phyloP scores from a whole-genome alignment of 257 asterid genomes.

The Schizonepeta tenuifolia region DNA sequence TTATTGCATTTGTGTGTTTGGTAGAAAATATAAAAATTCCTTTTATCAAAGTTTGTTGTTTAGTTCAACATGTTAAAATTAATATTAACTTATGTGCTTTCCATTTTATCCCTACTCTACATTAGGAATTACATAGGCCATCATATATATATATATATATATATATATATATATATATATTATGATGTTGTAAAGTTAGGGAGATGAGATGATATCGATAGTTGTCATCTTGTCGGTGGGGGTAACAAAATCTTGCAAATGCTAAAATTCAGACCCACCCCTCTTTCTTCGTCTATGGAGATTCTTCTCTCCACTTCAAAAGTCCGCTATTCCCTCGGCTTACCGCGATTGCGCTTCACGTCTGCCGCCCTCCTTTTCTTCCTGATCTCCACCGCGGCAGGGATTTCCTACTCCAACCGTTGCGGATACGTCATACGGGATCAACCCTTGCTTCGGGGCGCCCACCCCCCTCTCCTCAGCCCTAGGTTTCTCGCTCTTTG shows the following conservation, averaged over 20 bases:
- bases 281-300: slow-evolving; percentile 40
- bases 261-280: slow-evolving; percentile 24
- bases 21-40: no score
- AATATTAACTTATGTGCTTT: no score
- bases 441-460: slow-evolving; percentile 39
- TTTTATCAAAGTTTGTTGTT: no score
- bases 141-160: no score
- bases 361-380: slow-evolving; percentile 37
- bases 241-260: not conserved
- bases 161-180: no score
- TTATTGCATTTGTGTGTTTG: no score
- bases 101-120: no score
- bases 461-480: slow-evolving; percentile 39
- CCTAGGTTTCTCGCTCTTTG: slow-evolving; percentile 40
- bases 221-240: not conserved
- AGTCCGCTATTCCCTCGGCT: slow-evolving; percentile 14
- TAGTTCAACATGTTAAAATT: no score
- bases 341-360: slow-evolving; percentile 28
- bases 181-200: not conserved
- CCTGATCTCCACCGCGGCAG: slow-evolving; percentile 36
- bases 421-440: slow-evolving; percentile 58
- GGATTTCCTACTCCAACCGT: slow-evolving; percentile 49
- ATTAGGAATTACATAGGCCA: no score
- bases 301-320: slow-evolving; percentile 26
- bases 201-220: no score